phyloP scores from a whole-genome alignment of 1,284 basidiomycete species.

The Puccinia coronata region DNA sequence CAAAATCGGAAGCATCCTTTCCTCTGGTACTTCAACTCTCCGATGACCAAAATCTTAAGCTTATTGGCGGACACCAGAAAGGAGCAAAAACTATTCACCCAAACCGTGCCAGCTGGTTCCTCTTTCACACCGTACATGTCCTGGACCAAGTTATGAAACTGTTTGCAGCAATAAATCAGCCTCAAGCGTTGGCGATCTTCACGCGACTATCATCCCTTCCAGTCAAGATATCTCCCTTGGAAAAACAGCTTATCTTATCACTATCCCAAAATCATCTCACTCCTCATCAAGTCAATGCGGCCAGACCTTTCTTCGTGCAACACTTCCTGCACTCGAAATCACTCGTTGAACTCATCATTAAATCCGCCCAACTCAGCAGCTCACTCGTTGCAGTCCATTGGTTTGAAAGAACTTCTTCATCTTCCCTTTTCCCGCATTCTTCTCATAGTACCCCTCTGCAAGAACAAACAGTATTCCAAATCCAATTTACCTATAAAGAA shows the following conservation, averaged over 20 bases:
- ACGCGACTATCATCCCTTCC: background rate
- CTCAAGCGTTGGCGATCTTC: background rate
- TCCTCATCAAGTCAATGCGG: background rate
- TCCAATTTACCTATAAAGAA: conserved; percentile 17
- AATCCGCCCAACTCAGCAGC: conserved; percentile 7
- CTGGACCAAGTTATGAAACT: background rate
- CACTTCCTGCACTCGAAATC: conserved; percentile 24
- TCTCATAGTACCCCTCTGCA: no score
- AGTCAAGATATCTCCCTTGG: background rate
- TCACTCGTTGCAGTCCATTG: conserved; percentile 15
- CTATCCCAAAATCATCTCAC: conserved; percentile 5
- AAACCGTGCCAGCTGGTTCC: conserved; percentile 12
- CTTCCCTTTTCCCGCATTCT: background rate
- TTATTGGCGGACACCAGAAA: background rate
- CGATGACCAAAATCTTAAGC: background rate
- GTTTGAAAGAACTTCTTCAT: conserved; percentile 16
- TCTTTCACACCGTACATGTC: conserved; percentile 7
- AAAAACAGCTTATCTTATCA: conserved; percentile 15
- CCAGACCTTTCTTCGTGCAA: conserved; percentile 2
- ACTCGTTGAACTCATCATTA: background rate
- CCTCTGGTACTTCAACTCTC: background rate
- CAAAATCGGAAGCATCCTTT: no score
- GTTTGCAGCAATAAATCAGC: background rate
- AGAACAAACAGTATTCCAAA: background rate
- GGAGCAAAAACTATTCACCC: background rate